A percentile compares a stretch with the other conserved stretches of the same genome.
phyloP scores from a whole-genome alignment of 257 asterid species.

The Solanum rostratum region DNA sequence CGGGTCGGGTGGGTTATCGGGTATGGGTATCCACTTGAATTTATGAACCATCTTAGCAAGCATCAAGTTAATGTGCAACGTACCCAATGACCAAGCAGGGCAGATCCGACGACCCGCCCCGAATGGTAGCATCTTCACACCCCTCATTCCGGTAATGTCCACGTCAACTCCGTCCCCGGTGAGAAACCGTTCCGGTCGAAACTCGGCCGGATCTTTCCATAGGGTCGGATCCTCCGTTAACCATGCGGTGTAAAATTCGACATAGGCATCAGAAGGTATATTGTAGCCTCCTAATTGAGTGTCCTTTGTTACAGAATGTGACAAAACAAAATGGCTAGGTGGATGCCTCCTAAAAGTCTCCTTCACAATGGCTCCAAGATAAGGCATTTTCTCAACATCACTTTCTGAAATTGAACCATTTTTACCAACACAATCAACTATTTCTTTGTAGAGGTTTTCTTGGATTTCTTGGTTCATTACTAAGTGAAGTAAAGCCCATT shows the following conservation, averaged over 20 bases:
- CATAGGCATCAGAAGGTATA: constrained; percentile 60
- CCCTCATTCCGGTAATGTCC: constrained; percentile 77
- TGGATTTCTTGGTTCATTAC: constrained; percentile 68
- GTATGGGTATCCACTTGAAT: constrained; percentile 74
- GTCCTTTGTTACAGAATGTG: constrained; percentile 62
- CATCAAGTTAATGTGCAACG: constrained; percentile 51
- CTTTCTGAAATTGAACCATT: constrained; percentile 38
- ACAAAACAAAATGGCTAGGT: constrained; percentile 79
- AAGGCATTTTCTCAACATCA: constrained; percentile 75
- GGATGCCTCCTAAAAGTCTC: constrained; percentile 81
- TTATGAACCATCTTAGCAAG: constrained; percentile 79
- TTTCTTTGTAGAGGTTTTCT: constrained; percentile 52
- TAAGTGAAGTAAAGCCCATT: constrained; percentile 77
- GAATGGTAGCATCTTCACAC: constrained; percentile 84
- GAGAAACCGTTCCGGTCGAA: constrained; percentile 75
- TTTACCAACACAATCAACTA: constrained; percentile 50
- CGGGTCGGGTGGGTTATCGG: constrained; percentile 81
- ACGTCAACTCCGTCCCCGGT: constrained; percentile 78
- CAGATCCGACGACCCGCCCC: constrained; percentile 94
- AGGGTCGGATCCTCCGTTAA: constrained; percentile 61
- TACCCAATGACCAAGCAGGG: constrained; percentile 90
- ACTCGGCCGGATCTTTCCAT: constrained; percentile 65
- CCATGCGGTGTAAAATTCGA: constrained; percentile 91
- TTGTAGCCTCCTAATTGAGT: constrained; percentile 76
- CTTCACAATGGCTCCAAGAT: constrained; percentile 63